phyloP scores from a whole-genome alignment of 2,329 filamentous ascomycete species.

The Lasiodiplodia sp. region DNA sequence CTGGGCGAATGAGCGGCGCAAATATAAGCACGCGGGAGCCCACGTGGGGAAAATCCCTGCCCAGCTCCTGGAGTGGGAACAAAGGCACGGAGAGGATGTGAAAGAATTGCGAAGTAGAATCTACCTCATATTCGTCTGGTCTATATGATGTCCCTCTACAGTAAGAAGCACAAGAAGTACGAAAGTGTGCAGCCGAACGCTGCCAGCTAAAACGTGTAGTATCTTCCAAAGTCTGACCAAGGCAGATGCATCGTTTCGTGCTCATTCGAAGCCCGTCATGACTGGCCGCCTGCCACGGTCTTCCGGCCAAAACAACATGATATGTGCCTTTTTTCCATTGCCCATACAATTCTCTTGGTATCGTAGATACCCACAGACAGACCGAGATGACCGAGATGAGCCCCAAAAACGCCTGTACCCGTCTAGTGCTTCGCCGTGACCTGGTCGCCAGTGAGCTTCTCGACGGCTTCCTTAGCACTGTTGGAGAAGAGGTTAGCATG shows the following conservation, averaged over 20 bases:
- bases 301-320: constrained; percentile 15
- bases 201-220: constrained; percentile 18
- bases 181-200: constrained; percentile 11
- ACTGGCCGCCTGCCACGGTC: constrained; percentile 19
- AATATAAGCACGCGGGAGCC: background rate
- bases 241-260: constrained; percentile 18
- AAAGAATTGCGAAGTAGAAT: background rate
- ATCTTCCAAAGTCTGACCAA: constrained; percentile 12
- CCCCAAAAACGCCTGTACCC: constrained; percentile 23
- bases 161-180: background rate
- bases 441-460: constrained; percentile 69
- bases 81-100: background rate
- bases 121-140: constrained; percentile 9
- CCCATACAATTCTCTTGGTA: constrained; percentile 9
- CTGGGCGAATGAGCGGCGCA: background rate
- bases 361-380: constrained; percentile 20
- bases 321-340: constrained; percentile 17
- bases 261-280: constrained; percentile 14
- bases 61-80: background rate
- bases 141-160: constrained; percentile 8
- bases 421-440: constrained; percentile 71
- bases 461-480: constrained; percentile 70
- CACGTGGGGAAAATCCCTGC: background rate
- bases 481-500: constrained; percentile 29
- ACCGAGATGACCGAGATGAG: constrained; percentile 19